phyloP scores from a whole-genome alignment of 2,329 filamentous ascomycete species.

The Talaromyces sp. region DNA sequence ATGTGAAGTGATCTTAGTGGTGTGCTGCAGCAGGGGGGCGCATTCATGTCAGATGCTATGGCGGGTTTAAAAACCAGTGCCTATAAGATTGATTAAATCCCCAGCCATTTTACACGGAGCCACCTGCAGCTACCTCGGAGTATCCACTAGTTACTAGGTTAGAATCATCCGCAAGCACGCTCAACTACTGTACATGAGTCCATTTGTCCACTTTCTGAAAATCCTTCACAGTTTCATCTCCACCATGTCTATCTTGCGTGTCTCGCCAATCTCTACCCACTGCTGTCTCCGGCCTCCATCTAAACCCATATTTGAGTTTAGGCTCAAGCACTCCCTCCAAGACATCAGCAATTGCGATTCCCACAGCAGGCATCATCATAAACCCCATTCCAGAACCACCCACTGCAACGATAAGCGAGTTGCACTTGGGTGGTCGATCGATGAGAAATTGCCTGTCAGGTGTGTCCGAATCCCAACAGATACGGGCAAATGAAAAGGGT shows the following conservation, averaged over 20 bases:
- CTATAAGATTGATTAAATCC: too few species aligned
- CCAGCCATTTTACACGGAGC: too few species aligned
- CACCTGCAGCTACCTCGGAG: too few species aligned
- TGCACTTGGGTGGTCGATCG: conserved; percentile 46
- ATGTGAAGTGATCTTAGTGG: too few species aligned
- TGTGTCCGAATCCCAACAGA: conserved; percentile 59
- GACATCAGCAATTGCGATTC: conserved; percentile 47
- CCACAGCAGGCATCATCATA: conserved; percentile 52
- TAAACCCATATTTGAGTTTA: conserved; percentile 42
- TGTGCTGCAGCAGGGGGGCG: too few species aligned
- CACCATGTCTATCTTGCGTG: conserved; percentile 46
- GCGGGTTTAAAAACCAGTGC: too few species aligned
- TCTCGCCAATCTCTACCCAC: conserved; percentile 40
- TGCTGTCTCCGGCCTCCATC: conserved; percentile 53
- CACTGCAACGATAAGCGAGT: conserved; percentile 46
- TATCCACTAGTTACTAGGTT: too few species aligned
- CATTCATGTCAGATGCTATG: too few species aligned
- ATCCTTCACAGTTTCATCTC: conserved; percentile 3
- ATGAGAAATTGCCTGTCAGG: conserved; percentile 54
- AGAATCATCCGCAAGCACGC: too few species aligned
- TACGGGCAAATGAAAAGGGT: conserved; percentile 50
- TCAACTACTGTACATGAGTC: neutral
- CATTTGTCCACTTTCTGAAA: conserved; percentile 11
- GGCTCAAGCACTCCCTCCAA: conserved; percentile 45
- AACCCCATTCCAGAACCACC: conserved; percentile 53